A percentile compares a stretch with the other conserved stretches of the same genome.
Conservation (phyloP, 495 filamentous ascomycete species). For the Penicillium ucsense region DNA sequence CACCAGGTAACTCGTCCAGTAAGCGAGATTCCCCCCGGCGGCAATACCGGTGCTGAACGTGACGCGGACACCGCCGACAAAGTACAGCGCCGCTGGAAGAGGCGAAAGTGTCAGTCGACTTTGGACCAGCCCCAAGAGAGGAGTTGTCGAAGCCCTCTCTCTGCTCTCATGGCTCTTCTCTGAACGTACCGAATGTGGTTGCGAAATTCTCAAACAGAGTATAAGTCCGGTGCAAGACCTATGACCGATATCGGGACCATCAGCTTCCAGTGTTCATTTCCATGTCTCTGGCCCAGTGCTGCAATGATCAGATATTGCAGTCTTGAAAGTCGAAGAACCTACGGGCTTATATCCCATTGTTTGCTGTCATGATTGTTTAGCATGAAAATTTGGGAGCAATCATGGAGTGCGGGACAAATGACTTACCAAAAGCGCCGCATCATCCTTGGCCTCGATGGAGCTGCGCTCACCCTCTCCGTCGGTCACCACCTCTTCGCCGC, state of each 20-base stretch:
- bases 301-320: slow-evolving; percentile 1
- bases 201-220: slow-evolving; percentile 45
- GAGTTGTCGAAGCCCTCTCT: too few relatives aligned
- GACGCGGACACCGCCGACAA: slow-evolving; percentile 45
- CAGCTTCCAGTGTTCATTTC: not conserved
- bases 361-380: slow-evolving; percentile 22
- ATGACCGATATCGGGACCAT: not conserved
- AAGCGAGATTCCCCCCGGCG: slow-evolving; percentile 46
- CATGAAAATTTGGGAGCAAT: not conserved
- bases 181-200: slow-evolving; percentile 40
- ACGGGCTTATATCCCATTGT: slow-evolving; percentile 43
- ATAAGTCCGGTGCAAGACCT: slow-evolving; percentile 41
- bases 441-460: slow-evolving; percentile 26
- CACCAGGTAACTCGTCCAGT: slow-evolving; percentile 49
- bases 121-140: too few relatives aligned
- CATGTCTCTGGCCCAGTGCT: too few relatives aligned
- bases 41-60: slow-evolving; percentile 49
- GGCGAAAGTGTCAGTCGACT: not conserved
- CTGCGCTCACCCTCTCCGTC: slow-evolving; percentile 22
- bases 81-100: slow-evolving; percentile 42
- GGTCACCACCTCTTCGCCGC: slow-evolving; percentile 10
- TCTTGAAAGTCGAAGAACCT: slow-evolving; percentile 7
- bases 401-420: not conserved
- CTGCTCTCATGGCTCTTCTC: not conserved
- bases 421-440: slow-evolving; percentile 36